Evolutionary conservation across 2,329 filamentous ascomycete genomes (phyloP).

Genomic region (Aspergillus fischeri): DNA sequence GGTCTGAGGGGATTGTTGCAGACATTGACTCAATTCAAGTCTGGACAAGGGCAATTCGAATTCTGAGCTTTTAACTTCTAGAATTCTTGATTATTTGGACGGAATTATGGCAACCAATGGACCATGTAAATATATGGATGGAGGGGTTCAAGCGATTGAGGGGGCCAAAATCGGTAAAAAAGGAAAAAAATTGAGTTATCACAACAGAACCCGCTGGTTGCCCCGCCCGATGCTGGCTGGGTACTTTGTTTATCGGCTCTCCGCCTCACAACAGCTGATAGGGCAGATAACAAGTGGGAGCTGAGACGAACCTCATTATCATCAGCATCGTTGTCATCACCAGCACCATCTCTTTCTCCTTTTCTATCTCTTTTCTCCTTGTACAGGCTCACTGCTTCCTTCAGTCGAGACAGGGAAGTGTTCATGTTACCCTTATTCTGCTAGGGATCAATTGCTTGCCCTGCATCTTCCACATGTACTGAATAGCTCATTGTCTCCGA

Average conservation of each 20-base stretch:
- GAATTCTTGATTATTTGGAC: not conserved
- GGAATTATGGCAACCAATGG: not conserved
- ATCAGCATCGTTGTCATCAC: not conserved
- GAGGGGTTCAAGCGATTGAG: not conserved
- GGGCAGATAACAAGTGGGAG: not conserved
- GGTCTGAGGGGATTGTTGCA: constrained; percentile 21
- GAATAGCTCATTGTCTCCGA: not conserved
- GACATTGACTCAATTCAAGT: constrained; percentile 22
- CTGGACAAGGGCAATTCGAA: not conserved
- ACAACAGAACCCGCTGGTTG: constrained; percentile 7
- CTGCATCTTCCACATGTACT: not conserved
- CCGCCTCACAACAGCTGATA: constrained; percentile 10
- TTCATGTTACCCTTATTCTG: not conserved
- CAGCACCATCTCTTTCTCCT: not conserved
- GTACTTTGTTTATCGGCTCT: constrained; percentile 16
- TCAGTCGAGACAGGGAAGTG: not conserved
- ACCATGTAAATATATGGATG: not conserved
- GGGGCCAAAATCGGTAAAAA: not conserved
- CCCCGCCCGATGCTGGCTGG: constrained; percentile 15
- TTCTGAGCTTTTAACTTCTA: not conserved
- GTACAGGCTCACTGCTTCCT: not conserved
- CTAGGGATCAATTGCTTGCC: constrained; percentile 1
- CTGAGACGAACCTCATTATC: not conserved
- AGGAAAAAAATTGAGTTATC: constrained; percentile 5
- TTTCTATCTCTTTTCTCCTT: not conserved